These are phyloP conservation scores for Yarrowia sp. DNA, from an alignment of 805 yeast genomes.

Conservation along the genomic window DNA sequence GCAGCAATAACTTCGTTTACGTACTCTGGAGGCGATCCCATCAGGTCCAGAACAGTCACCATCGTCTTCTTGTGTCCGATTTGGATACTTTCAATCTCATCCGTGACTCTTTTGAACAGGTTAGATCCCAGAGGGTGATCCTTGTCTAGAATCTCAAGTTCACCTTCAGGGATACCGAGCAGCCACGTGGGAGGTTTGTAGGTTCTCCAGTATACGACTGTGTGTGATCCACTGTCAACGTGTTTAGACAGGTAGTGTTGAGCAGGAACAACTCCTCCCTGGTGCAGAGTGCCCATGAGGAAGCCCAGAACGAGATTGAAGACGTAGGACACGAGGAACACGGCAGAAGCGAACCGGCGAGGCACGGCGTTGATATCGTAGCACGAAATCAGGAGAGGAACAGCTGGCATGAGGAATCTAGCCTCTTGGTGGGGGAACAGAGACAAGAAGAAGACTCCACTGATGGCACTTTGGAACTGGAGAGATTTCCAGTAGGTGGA, in stretches of 20 bases:
- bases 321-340: conserved; percentile 58
- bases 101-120: conserved; percentile 39
- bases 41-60: conserved; percentile 53
- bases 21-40: conserved; percentile 54
- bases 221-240: conserved; percentile 44
- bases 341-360: conserved; percentile 42
- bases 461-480: conserved; percentile 64
- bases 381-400: conserved; percentile 72
- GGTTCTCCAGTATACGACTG: conserved; percentile 88
- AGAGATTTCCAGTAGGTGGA: conserved; percentile 57
- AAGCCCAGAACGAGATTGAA: conserved; percentile 68
- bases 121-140: conserved; percentile 17
- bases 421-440: conserved; percentile 90
- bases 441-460: conserved; percentile 71
- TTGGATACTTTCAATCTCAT: conserved; percentile 40
- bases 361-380: conserved; percentile 49
- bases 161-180: conserved; percentile 51
- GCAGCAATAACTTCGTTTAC: conserved; percentile 42
- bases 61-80: conserved; percentile 40
- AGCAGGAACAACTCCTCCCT: conserved; percentile 85
- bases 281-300: conserved; percentile 83
- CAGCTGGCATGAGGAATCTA: conserved; percentile 80
- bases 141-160: conserved; percentile 45
- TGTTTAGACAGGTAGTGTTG: conserved; percentile 50
- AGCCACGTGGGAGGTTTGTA: conserved; percentile 95